phyloP scores from a whole-genome alignment of 805 yeast species.

The Aciculoconidium aculeatum region DNA sequence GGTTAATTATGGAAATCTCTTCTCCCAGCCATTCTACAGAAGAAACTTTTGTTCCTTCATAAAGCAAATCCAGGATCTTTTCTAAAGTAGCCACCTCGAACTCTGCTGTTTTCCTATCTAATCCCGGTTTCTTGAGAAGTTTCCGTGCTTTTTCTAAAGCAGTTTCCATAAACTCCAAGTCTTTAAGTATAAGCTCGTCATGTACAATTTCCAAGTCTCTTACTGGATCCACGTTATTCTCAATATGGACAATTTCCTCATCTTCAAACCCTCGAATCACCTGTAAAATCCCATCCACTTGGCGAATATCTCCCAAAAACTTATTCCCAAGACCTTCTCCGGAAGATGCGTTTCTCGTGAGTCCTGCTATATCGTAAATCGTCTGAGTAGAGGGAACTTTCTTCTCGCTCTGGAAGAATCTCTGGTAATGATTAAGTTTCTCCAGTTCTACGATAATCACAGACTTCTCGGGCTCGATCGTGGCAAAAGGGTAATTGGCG shows the following conservation, averaged over 20 bases:
- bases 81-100: slow-evolving; percentile 26
- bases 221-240: slow-evolving; percentile 57
- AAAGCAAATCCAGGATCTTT: slow-evolving; percentile 27
- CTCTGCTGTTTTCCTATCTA: slow-evolving; percentile 18
- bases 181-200: slow-evolving; percentile 57
- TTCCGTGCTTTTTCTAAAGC: slow-evolving; percentile 29
- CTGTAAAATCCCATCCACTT: slow-evolving; percentile 68
- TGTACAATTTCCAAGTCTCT: slow-evolving; percentile 57
- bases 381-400: slow-evolving; percentile 51
- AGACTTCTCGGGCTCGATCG: slow-evolving; percentile 66
- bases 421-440: slow-evolving; percentile 42
- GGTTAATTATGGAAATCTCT: slow-evolving; percentile 64
- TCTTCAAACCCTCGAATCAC: slow-evolving; percentile 62
- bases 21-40: slow-evolving; percentile 50
- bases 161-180: slow-evolving; percentile 56
- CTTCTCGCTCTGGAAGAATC: slow-evolving; percentile 44
- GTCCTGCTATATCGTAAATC: slow-evolving; percentile 58
- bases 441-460: slow-evolving; percentile 11
- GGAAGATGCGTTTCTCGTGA: slow-evolving; percentile 49
- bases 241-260: slow-evolving; percentile 62
- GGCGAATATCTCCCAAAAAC: slow-evolving; percentile 60
- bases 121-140: slow-evolving; percentile 23
- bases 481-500: slow-evolving; percentile 63
- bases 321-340: slow-evolving; percentile 77
- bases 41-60: slow-evolving; percentile 55